These are phyloP conservation scores for Ziziphus jujuba DNA, from an alignment of 306 rosid species.

Conservation along the genomic window DNA sequence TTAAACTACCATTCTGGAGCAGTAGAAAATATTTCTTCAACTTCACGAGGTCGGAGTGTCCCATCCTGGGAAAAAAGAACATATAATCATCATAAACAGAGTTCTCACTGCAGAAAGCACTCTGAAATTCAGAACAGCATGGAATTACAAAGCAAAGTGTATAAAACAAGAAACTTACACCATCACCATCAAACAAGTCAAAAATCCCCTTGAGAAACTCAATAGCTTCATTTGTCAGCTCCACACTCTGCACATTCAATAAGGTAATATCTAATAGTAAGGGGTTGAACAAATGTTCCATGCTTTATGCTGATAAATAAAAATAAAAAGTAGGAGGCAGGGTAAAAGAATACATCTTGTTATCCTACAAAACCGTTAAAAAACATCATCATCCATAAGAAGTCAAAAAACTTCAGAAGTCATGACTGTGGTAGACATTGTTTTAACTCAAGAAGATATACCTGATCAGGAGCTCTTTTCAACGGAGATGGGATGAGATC, in stretches of 20 bases:
- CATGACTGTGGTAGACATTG: neutral
- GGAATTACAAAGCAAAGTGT: constrained; percentile 15
- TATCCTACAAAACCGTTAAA: no score
- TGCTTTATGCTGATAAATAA: neutral
- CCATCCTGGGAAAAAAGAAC: constrained; percentile 61
- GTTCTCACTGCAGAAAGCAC: neutral
- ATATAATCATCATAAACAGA: constrained; percentile 2
- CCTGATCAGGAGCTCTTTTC: constrained; percentile 85
- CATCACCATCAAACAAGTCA: constrained; percentile 66
- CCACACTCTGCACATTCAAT: constrained; percentile 77
- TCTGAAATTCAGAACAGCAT: neutral
- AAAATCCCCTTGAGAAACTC: constrained; percentile 79
- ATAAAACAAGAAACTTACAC: constrained; percentile 35
- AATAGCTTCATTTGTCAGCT: constrained; percentile 88
- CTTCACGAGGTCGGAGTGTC: constrained; percentile 73
- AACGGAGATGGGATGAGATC: constrained; percentile 64
- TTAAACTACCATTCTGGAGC: constrained; percentile 84
- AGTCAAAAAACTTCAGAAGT: neutral
- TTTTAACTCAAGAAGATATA: constrained; percentile 19
- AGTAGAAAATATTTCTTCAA: constrained; percentile 90
- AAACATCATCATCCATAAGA: neutral
- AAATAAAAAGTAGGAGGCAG: no score
- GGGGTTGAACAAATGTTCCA: constrained; percentile 8
- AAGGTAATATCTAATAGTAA: constrained; percentile 9
- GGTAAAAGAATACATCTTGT: no score